Percentiles rank a stretch among this genome's conserved stretches.
These are phyloP conservation scores for Macrotyloma uniflorum DNA, from an alignment of 306 rosid species.

Conservation along the genomic window DNA sequence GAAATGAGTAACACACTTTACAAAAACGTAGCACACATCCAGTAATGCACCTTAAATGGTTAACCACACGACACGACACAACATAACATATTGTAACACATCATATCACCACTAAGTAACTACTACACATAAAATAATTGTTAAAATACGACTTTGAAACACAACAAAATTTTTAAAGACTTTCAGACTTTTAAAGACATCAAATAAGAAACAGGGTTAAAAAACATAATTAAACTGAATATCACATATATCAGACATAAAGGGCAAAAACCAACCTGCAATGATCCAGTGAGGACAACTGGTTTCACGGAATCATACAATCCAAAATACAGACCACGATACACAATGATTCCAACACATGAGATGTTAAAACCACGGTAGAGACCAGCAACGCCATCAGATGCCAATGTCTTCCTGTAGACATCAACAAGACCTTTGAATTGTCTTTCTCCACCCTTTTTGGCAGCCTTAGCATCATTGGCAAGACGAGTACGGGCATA, in stretches of 20 bases:
- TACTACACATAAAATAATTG: too few species aligned
- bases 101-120: background rate
- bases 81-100: background rate
- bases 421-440: constrained; percentile 89
- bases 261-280: constrained; percentile 52
- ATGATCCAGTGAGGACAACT: constrained; percentile 66
- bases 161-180: background rate
- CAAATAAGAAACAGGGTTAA: too few species aligned
- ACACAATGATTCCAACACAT: constrained; percentile 85
- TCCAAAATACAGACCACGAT: constrained; percentile 93
- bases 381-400: constrained; percentile 86
- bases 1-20: background rate
- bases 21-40: background rate
- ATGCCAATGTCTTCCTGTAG: constrained; percentile 73
- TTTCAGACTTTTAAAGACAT: background rate
- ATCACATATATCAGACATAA: background rate
- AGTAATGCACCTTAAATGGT: background rate
- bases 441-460: constrained; percentile 92
- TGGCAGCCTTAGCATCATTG: constrained; percentile 84
- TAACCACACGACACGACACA: background rate
- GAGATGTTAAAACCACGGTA: constrained; percentile 92
- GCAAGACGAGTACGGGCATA: constrained; percentile 93
- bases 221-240: background rate
- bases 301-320: constrained; percentile 84
- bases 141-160: background rate